phyloP scores from a whole-genome alignment of 805 yeast species.

The Nakazawaea populi region DNA sequence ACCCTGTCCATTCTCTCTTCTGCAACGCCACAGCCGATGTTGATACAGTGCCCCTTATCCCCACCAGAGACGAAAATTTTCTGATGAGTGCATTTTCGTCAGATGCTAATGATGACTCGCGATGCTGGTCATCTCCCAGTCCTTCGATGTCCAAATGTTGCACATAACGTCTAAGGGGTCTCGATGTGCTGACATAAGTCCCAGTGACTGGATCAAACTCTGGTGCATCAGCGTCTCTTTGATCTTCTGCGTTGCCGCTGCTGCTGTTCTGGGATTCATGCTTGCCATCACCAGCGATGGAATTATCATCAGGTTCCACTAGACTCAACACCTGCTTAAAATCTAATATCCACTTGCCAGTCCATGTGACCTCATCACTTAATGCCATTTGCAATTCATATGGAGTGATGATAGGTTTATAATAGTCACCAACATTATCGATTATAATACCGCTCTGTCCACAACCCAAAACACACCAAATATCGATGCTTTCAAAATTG shows the following conservation, averaged over 20 bases:
- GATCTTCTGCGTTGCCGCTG: constrained; percentile 19
- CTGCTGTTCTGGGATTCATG: constrained; percentile 14
- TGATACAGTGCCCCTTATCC: constrained; percentile 74
- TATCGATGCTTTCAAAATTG: constrained; percentile 88
- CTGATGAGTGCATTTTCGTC: constrained; percentile 41
- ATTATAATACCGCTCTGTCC: constrained; percentile 88
- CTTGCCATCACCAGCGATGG: constrained; percentile 18
- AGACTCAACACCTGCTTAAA: constrained; percentile 47
- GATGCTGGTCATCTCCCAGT: constrained; percentile 6
- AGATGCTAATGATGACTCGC: constrained; percentile 9
- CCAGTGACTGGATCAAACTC: constrained; percentile 90
- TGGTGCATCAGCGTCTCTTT: constrained; percentile 59
- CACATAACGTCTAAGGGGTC: constrained; percentile 63
- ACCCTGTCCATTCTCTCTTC: constrained; percentile 75
- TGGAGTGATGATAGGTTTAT: constrained; percentile 90
- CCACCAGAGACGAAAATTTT: constrained; percentile 50
- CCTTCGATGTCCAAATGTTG: constrained; percentile 59
- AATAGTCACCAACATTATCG: constrained; percentile 74
- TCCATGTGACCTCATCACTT: constrained; percentile 74
- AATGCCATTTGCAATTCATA: constrained; percentile 84
- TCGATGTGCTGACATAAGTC: constrained; percentile 54
- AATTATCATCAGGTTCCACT: constrained; percentile 25
- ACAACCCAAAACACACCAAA: constrained; percentile 94
- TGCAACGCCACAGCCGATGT: constrained; percentile 81
- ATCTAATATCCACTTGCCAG: constrained; percentile 89